Conservation (phyloP, 345 rosid genomes). For the Citropsis articulata region DNA sequence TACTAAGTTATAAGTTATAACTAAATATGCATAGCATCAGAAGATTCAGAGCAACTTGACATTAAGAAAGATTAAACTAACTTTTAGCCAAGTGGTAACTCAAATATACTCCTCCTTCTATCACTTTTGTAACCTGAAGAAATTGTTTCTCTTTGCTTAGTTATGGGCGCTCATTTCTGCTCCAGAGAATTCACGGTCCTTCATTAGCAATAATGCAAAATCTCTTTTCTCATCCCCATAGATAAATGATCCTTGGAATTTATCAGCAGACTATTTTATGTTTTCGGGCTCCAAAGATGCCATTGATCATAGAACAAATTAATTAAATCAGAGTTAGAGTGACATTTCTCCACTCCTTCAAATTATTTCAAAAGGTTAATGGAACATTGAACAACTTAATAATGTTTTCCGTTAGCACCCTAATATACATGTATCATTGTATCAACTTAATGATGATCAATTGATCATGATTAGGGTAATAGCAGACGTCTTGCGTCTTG, state of each 20-base stretch:
- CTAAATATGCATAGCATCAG: too few relatives aligned
- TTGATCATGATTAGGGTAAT: too few relatives aligned
- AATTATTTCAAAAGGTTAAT: not conserved
- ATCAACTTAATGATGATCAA: not conserved
- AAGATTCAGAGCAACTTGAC: too few relatives aligned
- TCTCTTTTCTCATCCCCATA: not conserved
- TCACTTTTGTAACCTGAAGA: not conserved
- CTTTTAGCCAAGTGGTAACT: too few relatives aligned
- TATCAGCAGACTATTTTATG: not conserved
- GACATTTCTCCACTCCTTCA: not conserved
- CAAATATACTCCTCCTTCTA: too few relatives aligned
- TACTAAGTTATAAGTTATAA: too few relatives aligned
- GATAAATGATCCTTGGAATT: not conserved
- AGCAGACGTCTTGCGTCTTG: too few relatives aligned
- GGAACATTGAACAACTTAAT: not conserved
- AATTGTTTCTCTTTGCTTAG: not conserved
- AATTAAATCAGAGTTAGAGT: too few relatives aligned
- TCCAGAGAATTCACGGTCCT: not conserved
- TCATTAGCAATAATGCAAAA: not conserved
- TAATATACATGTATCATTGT: not conserved
- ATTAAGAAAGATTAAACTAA: too few relatives aligned
- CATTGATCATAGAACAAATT: too few relatives aligned
- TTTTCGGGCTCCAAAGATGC: not conserved
- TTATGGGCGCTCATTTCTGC: not conserved
- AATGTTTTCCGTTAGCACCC: not conserved